phyloP scores from a whole-genome alignment of 1,139 yeast species.

The Arxiozyma slooffiae region DNA sequence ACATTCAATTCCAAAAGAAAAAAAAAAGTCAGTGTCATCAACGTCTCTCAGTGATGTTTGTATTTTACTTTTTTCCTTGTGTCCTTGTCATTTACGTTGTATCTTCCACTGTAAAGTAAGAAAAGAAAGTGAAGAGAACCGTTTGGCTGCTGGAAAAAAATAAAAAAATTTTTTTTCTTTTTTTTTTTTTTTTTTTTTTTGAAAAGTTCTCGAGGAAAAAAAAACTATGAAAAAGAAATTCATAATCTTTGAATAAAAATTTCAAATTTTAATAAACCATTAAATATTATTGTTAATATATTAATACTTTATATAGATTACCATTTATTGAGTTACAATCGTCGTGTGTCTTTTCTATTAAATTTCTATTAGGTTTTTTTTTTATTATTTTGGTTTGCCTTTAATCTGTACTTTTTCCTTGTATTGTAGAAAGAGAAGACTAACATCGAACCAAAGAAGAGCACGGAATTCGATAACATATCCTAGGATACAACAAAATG shows the following conservation, averaged over 20 bases:
- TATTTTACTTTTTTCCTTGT: no score
- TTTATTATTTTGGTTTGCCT: no score
- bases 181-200: no score
- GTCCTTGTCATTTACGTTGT: neutral
- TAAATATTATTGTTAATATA: no score
- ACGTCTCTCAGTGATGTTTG: neutral
- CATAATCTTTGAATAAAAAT: neutral
- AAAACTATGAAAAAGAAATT: no score
- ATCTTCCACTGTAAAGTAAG: no score
- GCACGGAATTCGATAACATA: neutral
- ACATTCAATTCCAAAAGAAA: neutral
- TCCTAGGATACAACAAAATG: slow-evolving; percentile 9
- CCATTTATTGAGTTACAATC: no score
- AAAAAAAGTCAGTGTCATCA: neutral
- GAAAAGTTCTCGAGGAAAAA: neutral
- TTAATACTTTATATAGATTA: no score
- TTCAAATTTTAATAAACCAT: no score
- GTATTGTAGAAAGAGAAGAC: neutral
- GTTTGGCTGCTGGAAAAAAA: slow-evolving; percentile 1
- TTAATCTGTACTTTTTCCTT: neutral
- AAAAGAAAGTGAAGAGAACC: neutral
- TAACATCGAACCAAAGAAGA: neutral
- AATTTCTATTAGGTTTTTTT: no score
- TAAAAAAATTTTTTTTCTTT: neutral
- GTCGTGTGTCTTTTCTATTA: no score